A percentile compares a stretch with the other conserved stretches of the same genome.
Conservation (phyloP, 371 early-diverging fungal species). For the Mycotypha africana region DNA sequence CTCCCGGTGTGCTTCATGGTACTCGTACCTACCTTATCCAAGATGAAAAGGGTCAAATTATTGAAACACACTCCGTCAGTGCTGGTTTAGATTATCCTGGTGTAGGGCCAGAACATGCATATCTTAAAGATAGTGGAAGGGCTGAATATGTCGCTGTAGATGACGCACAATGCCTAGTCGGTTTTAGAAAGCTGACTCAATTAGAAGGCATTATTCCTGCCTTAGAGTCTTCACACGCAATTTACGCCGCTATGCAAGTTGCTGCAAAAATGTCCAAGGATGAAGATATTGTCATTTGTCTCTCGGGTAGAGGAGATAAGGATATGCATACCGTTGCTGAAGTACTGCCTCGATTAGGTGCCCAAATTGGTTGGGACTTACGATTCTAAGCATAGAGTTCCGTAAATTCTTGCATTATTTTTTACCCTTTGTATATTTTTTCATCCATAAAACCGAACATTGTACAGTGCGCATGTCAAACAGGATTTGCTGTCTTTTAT, state of each 20-base stretch:
- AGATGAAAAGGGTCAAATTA: slow-evolving; percentile 90
- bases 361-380: slow-evolving; percentile 91
- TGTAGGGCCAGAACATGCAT: slow-evolving; percentile 96
- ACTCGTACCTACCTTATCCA: slow-evolving; percentile 92
- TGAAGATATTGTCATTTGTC: slow-evolving; percentile 83
- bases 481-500: too few relatives aligned
- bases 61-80: slow-evolving; percentile 91
- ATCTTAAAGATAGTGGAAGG: slow-evolving; percentile 81
- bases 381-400: slow-evolving; percentile 52
- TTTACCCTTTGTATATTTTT: too few relatives aligned
- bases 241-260: slow-evolving; percentile 73
- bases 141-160: slow-evolving; percentile 84
- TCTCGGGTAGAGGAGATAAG: slow-evolving; percentile 96
- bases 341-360: slow-evolving; percentile 84
- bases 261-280: slow-evolving; percentile 76
- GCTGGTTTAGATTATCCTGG: slow-evolving; percentile 98
- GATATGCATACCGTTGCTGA: slow-evolving; percentile 94
- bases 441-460: too few relatives aligned
- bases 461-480: too few relatives aligned
- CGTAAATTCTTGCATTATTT: too few relatives aligned
- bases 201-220: slow-evolving; percentile 95
- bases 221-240: slow-evolving; percentile 93
- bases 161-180: slow-evolving; percentile 83
- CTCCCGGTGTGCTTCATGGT: slow-evolving; percentile 94
- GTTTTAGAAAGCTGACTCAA: slow-evolving; percentile 83